A percentile compares a stretch with the other conserved stretches of the same genome.
Evolutionary conservation across 2,329 filamentous ascomycete genomes (phyloP).

Genomic region (Curvularia spicifera): DNA sequence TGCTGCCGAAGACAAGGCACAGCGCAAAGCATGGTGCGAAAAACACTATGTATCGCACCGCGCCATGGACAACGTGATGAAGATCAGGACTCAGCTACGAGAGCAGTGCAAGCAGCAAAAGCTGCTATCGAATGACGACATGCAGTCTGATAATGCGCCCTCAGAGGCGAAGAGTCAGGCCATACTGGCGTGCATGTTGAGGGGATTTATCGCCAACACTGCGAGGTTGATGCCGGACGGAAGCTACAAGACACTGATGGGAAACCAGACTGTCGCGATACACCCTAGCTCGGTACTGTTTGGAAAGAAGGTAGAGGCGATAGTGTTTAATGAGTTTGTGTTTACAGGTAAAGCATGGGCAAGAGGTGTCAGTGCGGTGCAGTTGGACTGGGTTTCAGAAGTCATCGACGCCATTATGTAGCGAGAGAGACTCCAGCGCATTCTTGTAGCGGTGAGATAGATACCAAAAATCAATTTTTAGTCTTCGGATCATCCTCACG

Average conservation of each 20-base stretch:
- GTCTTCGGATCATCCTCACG: not conserved
- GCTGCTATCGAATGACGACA: slow-evolving; percentile 35
- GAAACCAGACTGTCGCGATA: slow-evolving; percentile 67
- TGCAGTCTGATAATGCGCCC: slow-evolving; percentile 20
- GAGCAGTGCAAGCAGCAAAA: slow-evolving; percentile 61
- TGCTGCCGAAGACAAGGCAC: slow-evolving; percentile 61
- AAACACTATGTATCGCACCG: slow-evolving; percentile 66
- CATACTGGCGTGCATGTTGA: slow-evolving; percentile 64
- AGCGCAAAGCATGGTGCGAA: slow-evolving; percentile 66
- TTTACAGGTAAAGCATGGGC: slow-evolving; percentile 70
- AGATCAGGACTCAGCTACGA: slow-evolving; percentile 67
- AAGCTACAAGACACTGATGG: slow-evolving; percentile 66
- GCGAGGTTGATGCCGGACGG: slow-evolving; percentile 66
- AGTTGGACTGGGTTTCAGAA: slow-evolving; percentile 67
- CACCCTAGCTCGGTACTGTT: slow-evolving; percentile 68
- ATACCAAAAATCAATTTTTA: not conserved
- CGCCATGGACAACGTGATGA: slow-evolving; percentile 71
- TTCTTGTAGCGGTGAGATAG: not conserved
- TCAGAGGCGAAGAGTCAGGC: slow-evolving; percentile 55
- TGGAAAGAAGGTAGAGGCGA: slow-evolving; percentile 63
- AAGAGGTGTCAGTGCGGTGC: slow-evolving; percentile 66
- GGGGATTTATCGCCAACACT: slow-evolving; percentile 66
- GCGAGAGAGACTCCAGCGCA: not conserved
- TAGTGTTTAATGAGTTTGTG: slow-evolving; percentile 70
- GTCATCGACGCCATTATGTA: slow-evolving; percentile 49